Evolutionary conservation across 1,284 basidiomycete genomes (phyloP).

Genomic region (Sanghuangporus weigelae): DNA sequence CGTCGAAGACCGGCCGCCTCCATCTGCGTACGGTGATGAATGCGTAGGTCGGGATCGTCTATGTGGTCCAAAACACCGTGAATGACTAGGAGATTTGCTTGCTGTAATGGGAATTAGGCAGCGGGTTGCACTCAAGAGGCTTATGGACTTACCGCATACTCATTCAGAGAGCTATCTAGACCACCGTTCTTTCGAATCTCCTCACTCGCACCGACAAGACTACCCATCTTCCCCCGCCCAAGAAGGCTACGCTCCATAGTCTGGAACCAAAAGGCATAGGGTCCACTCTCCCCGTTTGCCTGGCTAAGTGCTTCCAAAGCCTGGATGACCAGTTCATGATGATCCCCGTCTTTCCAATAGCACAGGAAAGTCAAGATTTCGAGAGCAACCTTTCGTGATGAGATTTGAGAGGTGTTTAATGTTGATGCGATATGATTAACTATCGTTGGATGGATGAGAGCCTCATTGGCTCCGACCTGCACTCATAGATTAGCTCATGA

Average conservation of each 20-base stretch:
- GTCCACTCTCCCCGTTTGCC: conserved; percentile 54
- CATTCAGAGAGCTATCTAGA: conserved; percentile 64
- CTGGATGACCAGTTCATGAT: conserved; percentile 50
- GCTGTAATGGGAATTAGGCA: conserved; percentile 33
- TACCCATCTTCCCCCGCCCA: conserved; percentile 93
- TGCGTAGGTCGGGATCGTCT: conserved; percentile 76
- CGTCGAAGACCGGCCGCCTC: conserved; percentile 78
- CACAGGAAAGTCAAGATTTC: conserved; percentile 71
- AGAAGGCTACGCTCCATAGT: conserved; percentile 74
- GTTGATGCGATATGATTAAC: conserved; percentile 82
- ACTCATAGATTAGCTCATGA: conserved; percentile 10
- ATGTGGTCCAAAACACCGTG: conserved; percentile 57
- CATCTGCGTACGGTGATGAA: conserved; percentile 87
- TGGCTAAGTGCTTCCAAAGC: conserved; percentile 65
- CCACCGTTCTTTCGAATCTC: conserved; percentile 71
- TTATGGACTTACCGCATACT: conserved; percentile 67
- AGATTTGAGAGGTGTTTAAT: conserved; percentile 79
- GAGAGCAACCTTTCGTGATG: conserved; percentile 75
- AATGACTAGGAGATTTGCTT: conserved; percentile 67
- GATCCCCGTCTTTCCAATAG: conserved; percentile 54
- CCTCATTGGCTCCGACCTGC: conserved; percentile 74
- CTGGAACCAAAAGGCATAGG: conserved; percentile 90
- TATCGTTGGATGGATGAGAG: conserved; percentile 72
- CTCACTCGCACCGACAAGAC: conserved; percentile 89
- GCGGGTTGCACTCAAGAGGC: conserved; percentile 14